Evolutionary conservation across 148 eudicot genomes (phyloP).

Genomic region (Vaccinium myrtillus): DNA sequence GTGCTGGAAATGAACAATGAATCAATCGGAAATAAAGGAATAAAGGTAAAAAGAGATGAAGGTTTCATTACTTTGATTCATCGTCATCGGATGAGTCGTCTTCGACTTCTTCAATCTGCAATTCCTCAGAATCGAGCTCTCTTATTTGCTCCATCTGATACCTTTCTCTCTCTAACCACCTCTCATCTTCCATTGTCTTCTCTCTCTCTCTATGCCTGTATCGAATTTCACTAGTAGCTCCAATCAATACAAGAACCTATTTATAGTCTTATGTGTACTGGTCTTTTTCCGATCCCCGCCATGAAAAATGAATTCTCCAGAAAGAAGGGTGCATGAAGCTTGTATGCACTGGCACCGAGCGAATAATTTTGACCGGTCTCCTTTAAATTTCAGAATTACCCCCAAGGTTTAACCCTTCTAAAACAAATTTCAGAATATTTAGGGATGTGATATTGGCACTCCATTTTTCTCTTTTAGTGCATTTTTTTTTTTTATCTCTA

Average conservation of each 20-base stretch:
- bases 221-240: neutral
- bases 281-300: neutral
- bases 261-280: neutral
- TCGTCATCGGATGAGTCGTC: conserved; percentile 53
- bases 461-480: too few species aligned
- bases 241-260: neutral
- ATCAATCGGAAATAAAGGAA: neutral
- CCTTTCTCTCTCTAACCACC: conserved; percentile 61
- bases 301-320: neutral
- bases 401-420: too few species aligned
- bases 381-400: too few species aligned
- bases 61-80: conserved; percentile 20
- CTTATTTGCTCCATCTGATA: conserved; percentile 72
- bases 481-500: too few species aligned
- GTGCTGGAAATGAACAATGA: conserved; percentile 1
- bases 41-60: neutral
- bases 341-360: too few species aligned
- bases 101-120: conserved; percentile 89
- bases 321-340: neutral
- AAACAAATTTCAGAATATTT: too few species aligned
- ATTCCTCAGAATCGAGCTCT: conserved; percentile 74
- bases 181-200: conserved; percentile 44
- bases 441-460: too few species aligned
- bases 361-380: too few species aligned
- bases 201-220: neutral